Evolutionary conservation across 768 basidiomycete genomes (phyloP).

Genomic region (Exsudoporus frostii): DNA sequence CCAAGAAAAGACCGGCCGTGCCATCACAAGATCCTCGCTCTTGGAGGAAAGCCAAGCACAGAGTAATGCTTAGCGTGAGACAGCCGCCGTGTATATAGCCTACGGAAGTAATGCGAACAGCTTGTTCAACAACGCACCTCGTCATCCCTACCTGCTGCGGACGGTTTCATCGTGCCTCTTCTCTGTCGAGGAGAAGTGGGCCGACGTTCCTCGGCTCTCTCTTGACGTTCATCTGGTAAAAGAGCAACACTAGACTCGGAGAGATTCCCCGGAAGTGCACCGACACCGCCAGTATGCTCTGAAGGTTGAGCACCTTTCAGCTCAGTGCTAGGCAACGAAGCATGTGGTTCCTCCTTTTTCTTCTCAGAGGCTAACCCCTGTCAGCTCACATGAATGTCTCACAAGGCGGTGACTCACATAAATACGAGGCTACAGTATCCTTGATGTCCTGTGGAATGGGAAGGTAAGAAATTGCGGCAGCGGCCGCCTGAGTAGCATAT

Average conservation of each 20-base stretch:
- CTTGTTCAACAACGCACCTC: constrained; percentile 12
- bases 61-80: background rate
- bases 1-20: background rate
- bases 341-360: background rate
- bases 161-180: constrained; percentile 17
- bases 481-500: background rate
- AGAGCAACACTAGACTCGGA: constrained; percentile 46
- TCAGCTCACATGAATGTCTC: constrained; percentile 5
- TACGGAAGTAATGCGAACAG: background rate
- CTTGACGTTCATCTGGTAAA: constrained; percentile 45
- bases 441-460: background rate
- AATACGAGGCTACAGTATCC: background rate
- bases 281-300: constrained; percentile 40
- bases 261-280: constrained; percentile 45
- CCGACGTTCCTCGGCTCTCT: constrained; percentile 3
- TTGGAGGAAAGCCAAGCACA: background rate
- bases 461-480: constrained; percentile 2
- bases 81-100: background rate
- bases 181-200: constrained; percentile 7
- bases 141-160: background rate
- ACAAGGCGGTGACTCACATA: constrained; percentile 9
- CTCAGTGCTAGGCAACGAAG: constrained; percentile 37
- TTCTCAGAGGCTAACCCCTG: constrained; percentile 3
- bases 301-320: constrained; percentile 30
- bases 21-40: background rate